Evolutionary conservation across 805 yeast species (phyloP), one percentile per base, ranked within the genome.

Genomic region (Candida railenensis): DNA sequence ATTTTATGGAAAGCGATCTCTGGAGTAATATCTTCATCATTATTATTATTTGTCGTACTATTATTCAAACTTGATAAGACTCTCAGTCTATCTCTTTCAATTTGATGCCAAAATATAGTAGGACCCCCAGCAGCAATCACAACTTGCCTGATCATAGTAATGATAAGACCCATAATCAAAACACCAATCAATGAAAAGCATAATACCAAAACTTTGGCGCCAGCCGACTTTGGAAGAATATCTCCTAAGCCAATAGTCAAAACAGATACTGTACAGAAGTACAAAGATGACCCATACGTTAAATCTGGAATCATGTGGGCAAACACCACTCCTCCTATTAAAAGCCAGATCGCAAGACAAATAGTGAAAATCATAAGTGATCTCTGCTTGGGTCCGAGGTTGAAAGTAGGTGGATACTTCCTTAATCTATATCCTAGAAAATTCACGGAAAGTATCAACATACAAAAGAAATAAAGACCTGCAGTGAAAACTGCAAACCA

Each of bases 191-290:
- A 62, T 4, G 94, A 80, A 65, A 82, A 87, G 2, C 85, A 60
- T 43, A 89, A 67, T 0, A 78, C 69, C 50, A 87, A 64, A 0
- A 82, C 83, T 57, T 80, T 78, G 0, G 85, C 74, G 1, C 81
- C 80, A 1, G 73, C 66, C 1, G 76, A 63, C 0, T 47, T 33
- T 0, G 96, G 91, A 0, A 75, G 68, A 30, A 85, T 72, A 54
- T 87, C 94, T 34, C 96, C 96, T 15, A 84, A 69, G 0, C 97
- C 97, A 22, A 90, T 77, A 1, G 97, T 90, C 41, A 87, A 68
- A 34, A 85, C 67, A 0, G 95, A 82, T 1, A 87, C 89, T 9
- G 80, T 77, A 54, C 89, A 82, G 60, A 77, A 88, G 59, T 87
- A 89, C 40, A 88, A 59, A 0, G 87, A 81, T n/a, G 81, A 73